Evolutionary conservation across 768 basidiomycete species (phyloP).

Genomic region (Gautieria morchelliformis): DNA sequence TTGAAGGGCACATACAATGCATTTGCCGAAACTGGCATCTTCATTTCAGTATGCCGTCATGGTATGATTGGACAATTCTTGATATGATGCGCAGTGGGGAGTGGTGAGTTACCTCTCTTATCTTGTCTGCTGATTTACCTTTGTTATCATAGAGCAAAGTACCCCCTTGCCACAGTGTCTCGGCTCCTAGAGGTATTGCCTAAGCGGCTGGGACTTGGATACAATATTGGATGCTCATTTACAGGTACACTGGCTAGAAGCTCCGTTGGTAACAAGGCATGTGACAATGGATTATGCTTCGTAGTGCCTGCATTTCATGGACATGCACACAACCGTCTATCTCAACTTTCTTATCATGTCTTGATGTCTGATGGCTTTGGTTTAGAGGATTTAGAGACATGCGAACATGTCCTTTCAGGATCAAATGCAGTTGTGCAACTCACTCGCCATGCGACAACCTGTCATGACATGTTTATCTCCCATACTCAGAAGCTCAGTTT

Average conservation of each 20-base stretch:
- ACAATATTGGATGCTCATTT: not conserved
- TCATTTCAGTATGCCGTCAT: conserved; percentile 27
- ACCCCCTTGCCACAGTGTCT: not conserved
- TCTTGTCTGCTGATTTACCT: not conserved
- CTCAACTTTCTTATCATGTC: not conserved
- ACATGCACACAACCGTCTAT: not conserved
- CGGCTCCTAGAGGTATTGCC: not conserved
- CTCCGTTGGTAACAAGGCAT: not conserved
- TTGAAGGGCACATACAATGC: conserved; percentile 14
- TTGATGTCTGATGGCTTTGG: not conserved
- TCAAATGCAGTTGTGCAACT: too few species aligned
- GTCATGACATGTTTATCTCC: too few species aligned
- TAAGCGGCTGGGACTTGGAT: not conserved
- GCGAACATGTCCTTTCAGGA: too few species aligned
- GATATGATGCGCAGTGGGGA: conserved; percentile 27
- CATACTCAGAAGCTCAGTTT: too few species aligned
- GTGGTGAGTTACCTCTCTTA: not conserved
- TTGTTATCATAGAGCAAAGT: not conserved
- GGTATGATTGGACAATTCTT: conserved; percentile 18
- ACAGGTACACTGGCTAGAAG: not conserved
- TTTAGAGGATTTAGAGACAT: too few species aligned
- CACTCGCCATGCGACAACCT: too few species aligned
- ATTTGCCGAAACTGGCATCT: conserved; percentile 30
- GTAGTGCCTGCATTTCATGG: too few species aligned
- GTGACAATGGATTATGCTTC: not conserved